Evolutionary conservation across 257 asterid species (phyloP), one percentile per base, ranked within the genome.

Genomic region (Lithospermum erythrorhizon): DNA sequence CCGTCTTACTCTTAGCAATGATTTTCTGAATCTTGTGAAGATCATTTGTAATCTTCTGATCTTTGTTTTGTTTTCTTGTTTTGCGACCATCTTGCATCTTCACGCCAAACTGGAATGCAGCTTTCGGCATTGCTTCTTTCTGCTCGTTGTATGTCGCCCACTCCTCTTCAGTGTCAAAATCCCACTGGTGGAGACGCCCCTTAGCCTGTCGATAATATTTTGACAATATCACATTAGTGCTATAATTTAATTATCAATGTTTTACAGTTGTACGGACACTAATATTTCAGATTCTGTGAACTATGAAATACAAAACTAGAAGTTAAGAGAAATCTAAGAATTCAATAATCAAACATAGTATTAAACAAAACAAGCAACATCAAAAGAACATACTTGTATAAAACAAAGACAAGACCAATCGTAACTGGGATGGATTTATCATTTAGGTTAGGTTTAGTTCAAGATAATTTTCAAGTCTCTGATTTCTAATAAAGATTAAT

Each of bases 41-140:
- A 65, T 93, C 99, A 58, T 93, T 93, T 16, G 85, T 89, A 55
- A 93, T 77, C 61, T 93, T 93, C 89, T 93, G 99, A 10, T 93
- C 99, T 73, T 86, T 89, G 75, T 89, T 93, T 78, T 89, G 99
- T 68, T 93, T 93, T 9, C 99, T 74, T 0, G 99, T 93, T 82
- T 93, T 93, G 61, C 99, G 80, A 3, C 99, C 99, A 53, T 93
- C 99, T 75, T 89, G 97, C 99, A 93, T 93, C 75, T 93, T 93
- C 72, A 89, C 96, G 22, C 99, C 99, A 57, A 93, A 93, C 84
- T 93, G 99, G 82, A 93, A 93, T 67, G 99, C 99, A 70, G 97
- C 97, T 83, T 93, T 93, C 2, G 99, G 99, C 99, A 93, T 93
- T 68, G 99, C 99, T 76, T 93, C 99, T 81, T 93, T 93, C 78